Percentiles rank a stretch among this genome's conserved stretches.
Conservation (phyloP, 106 monocot species). For the Dendrobium chrysotoxum region DNA sequence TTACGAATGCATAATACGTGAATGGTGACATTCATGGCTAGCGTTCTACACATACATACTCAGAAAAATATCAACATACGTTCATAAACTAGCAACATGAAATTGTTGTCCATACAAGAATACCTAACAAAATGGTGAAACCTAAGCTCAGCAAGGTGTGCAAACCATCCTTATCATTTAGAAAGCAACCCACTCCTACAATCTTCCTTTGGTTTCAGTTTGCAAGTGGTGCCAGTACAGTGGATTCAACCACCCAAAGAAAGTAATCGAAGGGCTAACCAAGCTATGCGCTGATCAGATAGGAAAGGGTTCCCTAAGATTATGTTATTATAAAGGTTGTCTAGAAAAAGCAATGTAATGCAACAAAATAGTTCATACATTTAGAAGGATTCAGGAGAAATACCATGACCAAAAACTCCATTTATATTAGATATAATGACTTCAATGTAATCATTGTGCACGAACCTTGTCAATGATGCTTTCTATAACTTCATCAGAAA, state of each 20-base stretch:
- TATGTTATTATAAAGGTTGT: neutral
- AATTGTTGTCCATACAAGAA: neutral
- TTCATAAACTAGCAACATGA: neutral
- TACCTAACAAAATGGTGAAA: neutral
- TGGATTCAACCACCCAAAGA: neutral
- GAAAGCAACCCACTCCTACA: no score
- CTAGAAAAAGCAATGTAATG: neutral
- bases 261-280: neutral
- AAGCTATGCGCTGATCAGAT: neutral
- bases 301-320: neutral
- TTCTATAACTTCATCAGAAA: conserved; percentile 95
- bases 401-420: neutral
- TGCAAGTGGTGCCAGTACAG: neutral
- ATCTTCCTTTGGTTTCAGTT: neutral
- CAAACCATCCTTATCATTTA: no score
- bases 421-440: neutral
- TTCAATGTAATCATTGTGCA: neutral
- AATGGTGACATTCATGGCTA: neutral
- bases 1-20: neutral
- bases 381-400: neutral
- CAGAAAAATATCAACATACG: neutral
- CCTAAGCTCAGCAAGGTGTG: neutral
- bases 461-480: conserved; percentile 93
- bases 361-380: neutral
- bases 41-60: neutral